These are phyloP conservation scores for Microbotryum lychnidis-dioicae DNA, from an alignment of 1,284 basidiomycete genomes.

Conservation along the genomic window DNA sequence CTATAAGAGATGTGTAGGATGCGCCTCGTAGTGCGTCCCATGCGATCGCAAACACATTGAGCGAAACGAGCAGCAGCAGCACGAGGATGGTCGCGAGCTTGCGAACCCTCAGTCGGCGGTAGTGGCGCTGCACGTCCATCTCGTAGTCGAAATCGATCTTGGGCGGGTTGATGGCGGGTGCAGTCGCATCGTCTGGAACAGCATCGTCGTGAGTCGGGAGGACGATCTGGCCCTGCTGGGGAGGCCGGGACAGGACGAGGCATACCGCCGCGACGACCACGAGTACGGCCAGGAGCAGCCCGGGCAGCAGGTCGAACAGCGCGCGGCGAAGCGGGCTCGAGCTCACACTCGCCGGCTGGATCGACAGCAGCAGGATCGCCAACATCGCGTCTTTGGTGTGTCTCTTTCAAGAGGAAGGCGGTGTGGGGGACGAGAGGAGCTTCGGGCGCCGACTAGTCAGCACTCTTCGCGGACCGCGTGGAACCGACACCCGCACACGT, in stretches of 20 bases:
- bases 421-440: too few relatives aligned
- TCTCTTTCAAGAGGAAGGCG: too few relatives aligned
- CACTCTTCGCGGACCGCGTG: too few relatives aligned
- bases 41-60: constrained; percentile 50
- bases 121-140: neutral
- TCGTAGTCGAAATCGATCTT: constrained; percentile 1
- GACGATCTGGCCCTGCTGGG: neutral
- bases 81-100: constrained; percentile 51
- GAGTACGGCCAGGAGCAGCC: neutral
- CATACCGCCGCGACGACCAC: neutral
- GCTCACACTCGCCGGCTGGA: too few relatives aligned
- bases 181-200: constrained; percentile 5
- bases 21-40: constrained; percentile 14
- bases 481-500: too few relatives aligned
- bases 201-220: constrained; percentile 3
- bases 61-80: constrained; percentile 46
- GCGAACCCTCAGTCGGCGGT: constrained; percentile 37
- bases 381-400: too few relatives aligned
- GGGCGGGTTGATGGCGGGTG: constrained; percentile 3
- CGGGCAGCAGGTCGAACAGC: too few relatives aligned
- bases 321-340: too few relatives aligned
- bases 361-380: too few relatives aligned
- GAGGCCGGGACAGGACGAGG: neutral
- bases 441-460: too few relatives aligned
- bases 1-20: neutral